phyloP scores from a whole-genome alignment of 768 basidiomycete species.

The Phlebiopsis flavidoalba region DNA sequence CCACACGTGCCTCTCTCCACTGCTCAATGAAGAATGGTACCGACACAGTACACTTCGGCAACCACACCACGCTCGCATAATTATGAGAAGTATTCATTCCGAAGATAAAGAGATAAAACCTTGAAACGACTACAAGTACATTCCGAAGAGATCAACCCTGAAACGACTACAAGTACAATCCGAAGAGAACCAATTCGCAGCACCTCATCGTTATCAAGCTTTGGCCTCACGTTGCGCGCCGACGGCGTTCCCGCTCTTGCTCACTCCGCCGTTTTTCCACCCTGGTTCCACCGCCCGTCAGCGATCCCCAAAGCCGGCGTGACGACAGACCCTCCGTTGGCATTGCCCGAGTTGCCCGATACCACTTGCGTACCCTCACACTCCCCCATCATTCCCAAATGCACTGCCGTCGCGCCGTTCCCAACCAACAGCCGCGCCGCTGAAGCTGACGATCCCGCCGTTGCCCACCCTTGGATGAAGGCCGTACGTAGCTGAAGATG shows the following conservation, averaged over 20 bases:
- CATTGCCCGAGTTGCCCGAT: background rate
- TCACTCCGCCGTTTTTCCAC: slow-evolving; percentile 1
- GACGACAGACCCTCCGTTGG: slow-evolving; percentile 1
- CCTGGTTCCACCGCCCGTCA: background rate
- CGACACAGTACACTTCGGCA: too few species aligned
- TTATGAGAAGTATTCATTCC: too few species aligned
- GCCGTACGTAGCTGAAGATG: background rate
- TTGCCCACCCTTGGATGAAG: background rate
- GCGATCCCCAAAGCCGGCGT: background rate
- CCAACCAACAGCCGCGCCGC: slow-evolving; percentile 1
- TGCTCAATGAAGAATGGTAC: too few species aligned
- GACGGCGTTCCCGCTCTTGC: slow-evolving; percentile 4
- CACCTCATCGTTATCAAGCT: background rate
- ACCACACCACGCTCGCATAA: too few species aligned
- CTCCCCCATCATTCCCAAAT: background rate
- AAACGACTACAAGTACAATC: too few species aligned
- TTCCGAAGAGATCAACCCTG: too few species aligned
- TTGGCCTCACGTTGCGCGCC: slow-evolving; percentile 3
- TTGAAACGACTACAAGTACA: too few species aligned
- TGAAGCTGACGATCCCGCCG: background rate
- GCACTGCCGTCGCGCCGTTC: background rate
- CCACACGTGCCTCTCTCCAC: too few species aligned
- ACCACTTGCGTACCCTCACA: slow-evolving; percentile 5
- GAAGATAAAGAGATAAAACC: too few species aligned
- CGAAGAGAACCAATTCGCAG: too few species aligned